Conservation (phyloP, 257 asterid genomes). For the Striga asiatica region DNA sequence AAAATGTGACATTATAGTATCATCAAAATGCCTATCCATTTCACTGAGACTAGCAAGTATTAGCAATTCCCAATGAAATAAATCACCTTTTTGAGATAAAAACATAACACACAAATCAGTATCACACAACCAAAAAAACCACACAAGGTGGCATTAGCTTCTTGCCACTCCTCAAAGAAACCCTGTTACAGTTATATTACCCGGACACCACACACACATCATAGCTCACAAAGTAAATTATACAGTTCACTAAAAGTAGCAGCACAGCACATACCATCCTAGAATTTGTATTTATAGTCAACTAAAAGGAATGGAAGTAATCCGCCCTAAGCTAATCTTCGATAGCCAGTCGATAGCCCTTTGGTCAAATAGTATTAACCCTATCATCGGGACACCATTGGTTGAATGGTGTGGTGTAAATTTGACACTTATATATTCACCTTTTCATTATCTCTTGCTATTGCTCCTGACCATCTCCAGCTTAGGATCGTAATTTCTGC, state of each 20-base stretch:
- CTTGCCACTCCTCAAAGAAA: conserved; percentile 14
- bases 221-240: conserved; percentile 15
- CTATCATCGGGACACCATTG: conserved; percentile 21
- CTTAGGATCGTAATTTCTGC: conserved; percentile 34
- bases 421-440: conserved; percentile 21
- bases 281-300: conserved; percentile 49
- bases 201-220: too few relatives aligned
- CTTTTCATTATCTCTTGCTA: conserved; percentile 34
- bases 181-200: conserved; percentile 11
- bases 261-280: conserved; percentile 35
- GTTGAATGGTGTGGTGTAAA: conserved; percentile 29
- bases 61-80: too few relatives aligned
- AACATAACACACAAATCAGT: conserved; percentile 15
- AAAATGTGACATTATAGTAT: too few relatives aligned
- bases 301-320: conserved; percentile 32
- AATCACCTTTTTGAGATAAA: too few relatives aligned
- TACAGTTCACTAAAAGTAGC: conserved; percentile 22
- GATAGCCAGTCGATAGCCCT: conserved; percentile 38
- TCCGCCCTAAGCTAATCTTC: conserved; percentile 24
- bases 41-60: too few relatives aligned
- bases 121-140: conserved; percentile 16
- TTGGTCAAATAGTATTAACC: conserved; percentile 30
- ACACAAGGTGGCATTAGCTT: conserved; percentile 12
- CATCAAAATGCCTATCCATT: too few relatives aligned
- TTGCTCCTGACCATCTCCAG: conserved; percentile 31